Percentiles rank a stretch among this genome's conserved stretches.
Evolutionary conservation across 768 basidiomycete species (phyloP).

Genomic region (Mrakia gelida): DNA sequence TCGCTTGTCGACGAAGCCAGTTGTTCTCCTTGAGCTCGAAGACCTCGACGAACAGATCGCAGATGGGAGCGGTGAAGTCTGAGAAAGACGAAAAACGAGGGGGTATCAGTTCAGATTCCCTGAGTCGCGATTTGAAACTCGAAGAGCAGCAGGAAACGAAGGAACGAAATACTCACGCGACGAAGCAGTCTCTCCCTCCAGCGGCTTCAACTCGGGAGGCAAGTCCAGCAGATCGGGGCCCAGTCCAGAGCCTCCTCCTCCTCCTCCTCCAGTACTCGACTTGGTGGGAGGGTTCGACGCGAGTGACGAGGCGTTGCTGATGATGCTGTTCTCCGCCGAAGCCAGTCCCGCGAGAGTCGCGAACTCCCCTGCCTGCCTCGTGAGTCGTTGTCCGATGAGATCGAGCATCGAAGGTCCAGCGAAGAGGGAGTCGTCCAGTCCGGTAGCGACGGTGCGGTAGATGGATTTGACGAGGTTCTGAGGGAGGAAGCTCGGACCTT

Average conservation of each 20-base stretch:
- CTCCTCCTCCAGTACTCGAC: neutral
- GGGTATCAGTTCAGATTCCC: too few species aligned
- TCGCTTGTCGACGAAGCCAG: constrained; percentile 91
- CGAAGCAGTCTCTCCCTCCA: constrained; percentile 82
- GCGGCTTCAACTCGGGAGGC: constrained; percentile 59
- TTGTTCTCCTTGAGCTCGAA: constrained; percentile 96
- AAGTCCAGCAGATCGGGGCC: constrained; percentile 15
- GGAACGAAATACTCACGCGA: constrained; percentile 47
- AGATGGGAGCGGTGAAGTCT: constrained; percentile 84
- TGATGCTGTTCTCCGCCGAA: constrained; percentile 44
- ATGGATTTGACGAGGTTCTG: constrained; percentile 76
- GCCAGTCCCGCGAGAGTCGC: constrained; percentile 64
- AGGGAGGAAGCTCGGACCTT: constrained; percentile 13
- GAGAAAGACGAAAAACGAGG: neutral
- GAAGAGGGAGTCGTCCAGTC: constrained; percentile 88
- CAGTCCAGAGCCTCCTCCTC: too few species aligned
- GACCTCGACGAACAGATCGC: constrained; percentile 83
- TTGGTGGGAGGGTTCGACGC: neutral
- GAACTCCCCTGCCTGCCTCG: constrained; percentile 60
- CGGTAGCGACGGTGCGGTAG: constrained; percentile 86
- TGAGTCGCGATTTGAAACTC: too few species aligned
- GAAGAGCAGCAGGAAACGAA: neutral
- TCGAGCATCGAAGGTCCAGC: constrained; percentile 95
- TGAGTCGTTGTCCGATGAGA: constrained; percentile 85
- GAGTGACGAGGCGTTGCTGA: neutral